phyloP scores from a whole-genome alignment of 169 alveolate genomes.

The Haemoproteus tartakovskyi region DNA sequence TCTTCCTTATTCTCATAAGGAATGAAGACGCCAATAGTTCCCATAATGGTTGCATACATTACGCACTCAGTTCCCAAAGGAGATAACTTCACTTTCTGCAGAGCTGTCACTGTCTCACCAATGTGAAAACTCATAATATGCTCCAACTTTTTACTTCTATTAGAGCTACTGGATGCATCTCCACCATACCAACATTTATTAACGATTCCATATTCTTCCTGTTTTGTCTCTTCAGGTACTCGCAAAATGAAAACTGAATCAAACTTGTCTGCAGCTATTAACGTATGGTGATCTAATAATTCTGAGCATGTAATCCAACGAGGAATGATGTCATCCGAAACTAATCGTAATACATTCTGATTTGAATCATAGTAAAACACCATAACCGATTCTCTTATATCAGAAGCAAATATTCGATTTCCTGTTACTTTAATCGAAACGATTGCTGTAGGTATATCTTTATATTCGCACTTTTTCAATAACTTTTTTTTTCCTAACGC shows the following conservation, averaged over 20 bases:
- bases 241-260: conserved; percentile 67
- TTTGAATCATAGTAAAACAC: conserved; percentile 84
- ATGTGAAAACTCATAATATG: conserved; percentile 89
- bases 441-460: conserved; percentile 85
- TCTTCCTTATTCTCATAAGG: conserved; percentile 96
- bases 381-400: conserved; percentile 90
- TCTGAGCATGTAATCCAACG: conserved; percentile 94
- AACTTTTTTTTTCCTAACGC: conserved; percentile 96
- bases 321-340: conserved; percentile 91
- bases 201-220: conserved; percentile 66
- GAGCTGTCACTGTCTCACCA: conserved; percentile 96
- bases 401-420: conserved; percentile 93
- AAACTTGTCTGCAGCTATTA: conserved; percentile 80
- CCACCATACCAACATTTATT: conserved; percentile 69
- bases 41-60: conserved; percentile 94
- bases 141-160: conserved; percentile 75
- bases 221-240: conserved; percentile 66
- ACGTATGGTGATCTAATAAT: conserved; percentile 94
- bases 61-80: conserved; percentile 89
- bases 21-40: conserved; percentile 92
- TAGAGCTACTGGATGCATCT: conserved; percentile 45
- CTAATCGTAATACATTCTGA: conserved; percentile 70
- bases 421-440: conserved; percentile 78
- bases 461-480: conserved; percentile 94
- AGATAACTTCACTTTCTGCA: conserved; percentile 86